These are phyloP conservation scores for Plectosphaerella sp. DNA, from an alignment of 2,329 filamentous ascomycete species.

Conservation along the genomic window DNA sequence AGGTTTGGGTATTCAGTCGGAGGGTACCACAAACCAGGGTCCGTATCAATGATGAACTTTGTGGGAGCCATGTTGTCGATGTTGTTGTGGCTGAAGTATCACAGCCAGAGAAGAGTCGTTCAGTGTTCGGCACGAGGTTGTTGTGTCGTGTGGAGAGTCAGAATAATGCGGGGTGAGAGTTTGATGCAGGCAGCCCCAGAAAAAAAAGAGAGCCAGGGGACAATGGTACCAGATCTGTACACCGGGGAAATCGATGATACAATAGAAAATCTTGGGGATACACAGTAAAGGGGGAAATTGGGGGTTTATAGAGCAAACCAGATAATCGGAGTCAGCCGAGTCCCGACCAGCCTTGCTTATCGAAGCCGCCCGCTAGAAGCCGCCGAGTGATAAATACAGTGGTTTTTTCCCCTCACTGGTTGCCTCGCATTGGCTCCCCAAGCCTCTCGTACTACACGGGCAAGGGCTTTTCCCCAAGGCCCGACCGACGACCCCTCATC, in stretches of 20 bases:
- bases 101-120: not conserved
- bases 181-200: not conserved
- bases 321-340: not conserved
- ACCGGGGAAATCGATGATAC: too few relatives aligned
- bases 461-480: too few relatives aligned
- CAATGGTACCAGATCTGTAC: too few relatives aligned
- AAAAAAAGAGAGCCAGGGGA: not conserved
- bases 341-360: not conserved
- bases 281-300: too few relatives aligned
- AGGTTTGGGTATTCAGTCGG: not conserved
- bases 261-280: too few relatives aligned
- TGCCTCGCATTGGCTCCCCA: too few relatives aligned
- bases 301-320: not conserved
- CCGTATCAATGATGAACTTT: slow-evolving; percentile 92
- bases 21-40: slow-evolving; percentile 60
- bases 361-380: not conserved
- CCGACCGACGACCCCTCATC: too few relatives aligned
- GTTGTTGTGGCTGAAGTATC: too few relatives aligned
- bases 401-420: too few relatives aligned
- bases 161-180: not conserved
- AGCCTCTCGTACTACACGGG: too few relatives aligned
- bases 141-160: not conserved
- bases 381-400: too few relatives aligned
- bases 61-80: slow-evolving; percentile 54
- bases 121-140: not conserved